These are phyloP conservation scores for Haplosporangium gracile DNA, from an alignment of 192 early-diverging fungal species.

Conservation along the genomic window DNA sequence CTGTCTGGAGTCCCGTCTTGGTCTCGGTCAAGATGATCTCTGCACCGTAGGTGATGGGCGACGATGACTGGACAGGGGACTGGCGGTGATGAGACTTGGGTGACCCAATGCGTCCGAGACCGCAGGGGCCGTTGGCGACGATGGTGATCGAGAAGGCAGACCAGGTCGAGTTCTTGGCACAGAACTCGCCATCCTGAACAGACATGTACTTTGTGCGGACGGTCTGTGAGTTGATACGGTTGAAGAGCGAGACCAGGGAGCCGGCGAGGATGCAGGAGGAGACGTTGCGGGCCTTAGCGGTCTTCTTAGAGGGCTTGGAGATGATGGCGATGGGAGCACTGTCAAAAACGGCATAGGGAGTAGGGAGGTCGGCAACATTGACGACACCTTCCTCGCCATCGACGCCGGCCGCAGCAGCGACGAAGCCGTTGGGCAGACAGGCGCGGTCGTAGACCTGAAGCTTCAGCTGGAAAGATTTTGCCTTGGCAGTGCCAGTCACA, in stretches of 20 bases:
- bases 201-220: slow-evolving; percentile 89
- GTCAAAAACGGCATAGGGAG: slow-evolving; percentile 73
- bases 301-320: slow-evolving; percentile 95
- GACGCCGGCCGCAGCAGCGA: slow-evolving; percentile 17
- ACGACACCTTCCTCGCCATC: slow-evolving; percentile 16
- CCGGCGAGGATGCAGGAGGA: slow-evolving; percentile 83
- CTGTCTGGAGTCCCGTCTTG: slow-evolving; percentile 72
- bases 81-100: slow-evolving; percentile 41
- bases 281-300: slow-evolving; percentile 83
- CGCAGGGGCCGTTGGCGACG: slow-evolving; percentile 53
- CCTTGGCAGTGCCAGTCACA: slow-evolving; percentile 84
- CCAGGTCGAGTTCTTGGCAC: slow-evolving; percentile 74
- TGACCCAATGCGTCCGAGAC: slow-evolving; percentile 10
- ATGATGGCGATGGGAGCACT: slow-evolving; percentile 86
- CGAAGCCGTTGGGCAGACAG: slow-evolving; percentile 45
- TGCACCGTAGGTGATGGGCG: slow-evolving; percentile 78
- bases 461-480: slow-evolving; percentile 81
- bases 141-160: slow-evolving; percentile 71
- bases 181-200: slow-evolving; percentile 67
- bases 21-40: slow-evolving; percentile 79
- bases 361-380: slow-evolving; percentile 41
- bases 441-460: slow-evolving; percentile 69
- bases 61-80: slow-evolving; percentile 29
- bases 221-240: slow-evolving; percentile 93
- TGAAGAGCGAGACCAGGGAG: slow-evolving; percentile 86